Percentiles rank a stretch among this genome's conserved stretches.
phyloP scores from a whole-genome alignment of 768 basidiomycete genomes.

The Pulveroboletus sp. region DNA sequence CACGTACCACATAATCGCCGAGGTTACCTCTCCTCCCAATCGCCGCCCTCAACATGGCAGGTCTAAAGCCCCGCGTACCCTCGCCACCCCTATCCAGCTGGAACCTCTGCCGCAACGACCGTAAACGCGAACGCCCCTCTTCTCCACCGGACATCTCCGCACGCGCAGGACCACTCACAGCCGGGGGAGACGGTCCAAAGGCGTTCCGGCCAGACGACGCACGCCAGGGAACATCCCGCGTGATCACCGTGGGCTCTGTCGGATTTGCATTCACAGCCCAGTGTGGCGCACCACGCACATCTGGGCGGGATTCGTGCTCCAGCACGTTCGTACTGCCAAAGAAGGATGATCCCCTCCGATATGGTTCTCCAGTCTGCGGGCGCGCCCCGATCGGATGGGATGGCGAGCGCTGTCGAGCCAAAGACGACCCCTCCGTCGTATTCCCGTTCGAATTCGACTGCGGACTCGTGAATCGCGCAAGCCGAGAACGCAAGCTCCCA shows the following conservation, averaged over 20 bases:
- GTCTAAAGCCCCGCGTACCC: conserved; percentile 19
- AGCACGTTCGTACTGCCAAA: conserved; percentile 1
- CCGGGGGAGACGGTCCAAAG: conserved; percentile 1
- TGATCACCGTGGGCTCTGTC: conserved; percentile 1
- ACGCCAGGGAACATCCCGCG: conserved; percentile 25
- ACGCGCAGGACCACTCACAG: background rate
- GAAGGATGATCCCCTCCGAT: conserved; percentile 1
- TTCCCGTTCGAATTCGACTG: conserved; percentile 13
- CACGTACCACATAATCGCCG: conserved; percentile 55
- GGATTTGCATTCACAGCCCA: conserved; percentile 9
- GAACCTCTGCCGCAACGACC: conserved; percentile 26
- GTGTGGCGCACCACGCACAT: conserved; percentile 3
- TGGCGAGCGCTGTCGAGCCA: conserved; percentile 22
- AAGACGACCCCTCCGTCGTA: background rate
- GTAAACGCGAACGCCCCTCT: conserved; percentile 23
- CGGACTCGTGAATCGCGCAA: conserved; percentile 22
- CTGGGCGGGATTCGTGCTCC: conserved; percentile 13
- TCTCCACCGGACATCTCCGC: conserved; percentile 9
- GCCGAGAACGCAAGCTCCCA: conserved; percentile 26
- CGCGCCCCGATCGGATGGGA: conserved; percentile 26
- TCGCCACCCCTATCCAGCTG: conserved; percentile 26
- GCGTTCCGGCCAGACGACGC: conserved; percentile 13
- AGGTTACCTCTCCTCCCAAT: conserved; percentile 25
- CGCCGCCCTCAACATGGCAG: conserved; percentile 22
- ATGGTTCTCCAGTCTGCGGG: conserved; percentile 17